These are phyloP conservation scores for Candida sp. DNA, from an alignment of 1,139 yeast species.

Conservation along the genomic window DNA sequence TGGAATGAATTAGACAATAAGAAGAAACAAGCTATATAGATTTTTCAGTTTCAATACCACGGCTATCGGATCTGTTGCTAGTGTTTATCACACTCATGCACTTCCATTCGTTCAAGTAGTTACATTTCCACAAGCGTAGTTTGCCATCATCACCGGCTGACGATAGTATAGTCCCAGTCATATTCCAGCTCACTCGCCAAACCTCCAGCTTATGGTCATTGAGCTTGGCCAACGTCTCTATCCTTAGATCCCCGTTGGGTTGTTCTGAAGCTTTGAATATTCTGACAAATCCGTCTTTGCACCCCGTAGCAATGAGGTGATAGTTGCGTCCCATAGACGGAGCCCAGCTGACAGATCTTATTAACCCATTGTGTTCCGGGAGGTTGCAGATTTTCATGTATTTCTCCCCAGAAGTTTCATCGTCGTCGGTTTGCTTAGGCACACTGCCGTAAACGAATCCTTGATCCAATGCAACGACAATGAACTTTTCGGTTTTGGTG, in stretches of 20 bases:
- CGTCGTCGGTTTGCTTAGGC: conserved; percentile 10
- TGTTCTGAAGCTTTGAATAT: conserved; percentile 71
- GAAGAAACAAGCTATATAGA: conserved; percentile 16
- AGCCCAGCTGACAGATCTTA: conserved; percentile 95
- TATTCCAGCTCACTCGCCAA: conserved; percentile 96
- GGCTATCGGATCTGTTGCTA: conserved; percentile 40
- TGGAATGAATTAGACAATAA: conserved; percentile 40
- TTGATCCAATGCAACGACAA: conserved; percentile 87
- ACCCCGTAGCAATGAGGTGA: conserved; percentile 92
- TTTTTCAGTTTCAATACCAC: conserved; percentile 23
- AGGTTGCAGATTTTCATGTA: conserved; percentile 41
- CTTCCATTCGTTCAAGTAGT: conserved; percentile 85
- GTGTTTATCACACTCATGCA: conserved; percentile 91
- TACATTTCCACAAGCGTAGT: conserved; percentile 89
- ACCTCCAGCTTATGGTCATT: conserved; percentile 89
- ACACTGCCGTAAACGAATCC: conserved; percentile 69
- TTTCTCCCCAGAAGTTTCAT: conserved; percentile 18
- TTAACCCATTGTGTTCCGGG: conserved; percentile 86
- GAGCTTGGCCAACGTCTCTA: conserved; percentile 42
- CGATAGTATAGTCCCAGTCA: conserved; percentile 90
- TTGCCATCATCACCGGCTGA: conserved; percentile 97
- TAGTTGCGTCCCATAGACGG: conserved; percentile 94
- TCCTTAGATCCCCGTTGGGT: conserved; percentile 33
- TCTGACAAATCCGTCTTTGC: conserved; percentile 92
- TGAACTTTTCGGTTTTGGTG: conserved; percentile 72